Conservation (phyloP, 495 filamentous ascomycete genomes). For the Endocarpon pusillum region DNA sequence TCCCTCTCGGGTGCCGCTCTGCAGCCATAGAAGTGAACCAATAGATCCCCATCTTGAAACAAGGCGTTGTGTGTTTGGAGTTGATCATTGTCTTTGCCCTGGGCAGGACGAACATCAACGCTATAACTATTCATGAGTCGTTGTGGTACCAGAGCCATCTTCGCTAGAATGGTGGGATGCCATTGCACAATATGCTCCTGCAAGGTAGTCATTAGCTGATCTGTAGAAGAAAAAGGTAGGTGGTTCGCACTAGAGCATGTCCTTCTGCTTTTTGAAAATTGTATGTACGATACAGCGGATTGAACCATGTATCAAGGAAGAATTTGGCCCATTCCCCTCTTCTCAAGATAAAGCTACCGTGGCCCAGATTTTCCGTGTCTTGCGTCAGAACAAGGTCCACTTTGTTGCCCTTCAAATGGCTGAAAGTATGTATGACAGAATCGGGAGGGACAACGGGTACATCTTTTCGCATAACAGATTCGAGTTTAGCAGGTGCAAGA, state of each 20-base stretch:
- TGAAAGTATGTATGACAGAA: slow-evolving; percentile 90
- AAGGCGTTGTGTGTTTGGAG: slow-evolving; percentile 6
- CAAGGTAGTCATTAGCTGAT: slow-evolving; percentile 1
- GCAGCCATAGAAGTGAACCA: slow-evolving; percentile 61
- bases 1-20: slow-evolving; percentile 31
- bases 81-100: slow-evolving; percentile 28
- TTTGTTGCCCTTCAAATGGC: slow-evolving; percentile 54
- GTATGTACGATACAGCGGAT: slow-evolving; percentile 81
- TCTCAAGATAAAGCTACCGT: slow-evolving; percentile 60
- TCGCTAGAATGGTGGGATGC: slow-evolving; percentile 94
- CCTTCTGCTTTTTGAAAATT: slow-evolving; percentile 90
- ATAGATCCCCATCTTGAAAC: slow-evolving; percentile 76
- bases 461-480: slow-evolving; percentile 70
- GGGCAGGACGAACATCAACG: slow-evolving; percentile 25
- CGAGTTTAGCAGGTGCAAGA: slow-evolving; percentile 45
- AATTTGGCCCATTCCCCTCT: slow-evolving; percentile 82
- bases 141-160: slow-evolving; percentile 73
- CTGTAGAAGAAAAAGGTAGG: not conserved
- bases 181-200: slow-evolving; percentile 89
- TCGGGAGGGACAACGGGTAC: slow-evolving; percentile 81
- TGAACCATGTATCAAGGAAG: slow-evolving; percentile 92
- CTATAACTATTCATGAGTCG: slow-evolving; percentile 62
- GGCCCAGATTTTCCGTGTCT: slow-evolving; percentile 62
- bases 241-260: slow-evolving; percentile 63
- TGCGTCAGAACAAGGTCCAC: slow-evolving; percentile 76